These are phyloP conservation scores for Backusella psychrophila DNA, from an alignment of 192 early-diverging fungal species.

Conservation along the genomic window DNA sequence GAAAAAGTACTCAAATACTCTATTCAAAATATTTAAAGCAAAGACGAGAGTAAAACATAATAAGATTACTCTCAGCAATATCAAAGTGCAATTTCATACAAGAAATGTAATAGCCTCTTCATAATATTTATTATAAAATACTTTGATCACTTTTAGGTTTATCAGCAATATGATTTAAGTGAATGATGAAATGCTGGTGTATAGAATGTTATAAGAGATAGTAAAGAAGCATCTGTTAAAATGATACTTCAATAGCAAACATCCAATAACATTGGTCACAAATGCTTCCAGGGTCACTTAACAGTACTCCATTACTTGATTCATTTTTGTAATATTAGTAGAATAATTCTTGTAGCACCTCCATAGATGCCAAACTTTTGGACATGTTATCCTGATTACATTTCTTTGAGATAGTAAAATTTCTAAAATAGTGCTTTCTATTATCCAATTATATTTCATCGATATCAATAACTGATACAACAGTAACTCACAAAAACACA, in stretches of 20 bases:
- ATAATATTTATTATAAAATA: not conserved
- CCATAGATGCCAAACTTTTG: not conserved
- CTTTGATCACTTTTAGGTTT: not conserved
- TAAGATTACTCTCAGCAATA: not conserved
- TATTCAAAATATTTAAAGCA: too few relatives aligned
- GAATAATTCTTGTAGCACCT: not conserved
- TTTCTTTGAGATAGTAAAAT: not conserved
- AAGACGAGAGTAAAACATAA: not conserved
- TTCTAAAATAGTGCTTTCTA: conserved; percentile 6
- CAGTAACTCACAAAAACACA: not conserved
- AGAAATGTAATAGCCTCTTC: not conserved
- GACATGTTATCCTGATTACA: not conserved
- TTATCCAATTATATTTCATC: not conserved
- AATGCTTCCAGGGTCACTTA: not conserved
- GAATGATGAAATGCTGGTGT: not conserved
- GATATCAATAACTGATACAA: not conserved
- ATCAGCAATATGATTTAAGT: not conserved
- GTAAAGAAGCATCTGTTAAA: not conserved
- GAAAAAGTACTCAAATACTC: too few relatives aligned
- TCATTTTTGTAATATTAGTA: not conserved
- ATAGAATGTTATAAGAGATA: not conserved
- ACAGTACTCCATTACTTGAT: not conserved
- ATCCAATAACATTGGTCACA: not conserved
- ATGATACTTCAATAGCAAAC: not conserved
- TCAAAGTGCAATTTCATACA: not conserved